Base-by-base conservation (phyloP, 345 rosid species). In the Durio zibethinus region DNA sequence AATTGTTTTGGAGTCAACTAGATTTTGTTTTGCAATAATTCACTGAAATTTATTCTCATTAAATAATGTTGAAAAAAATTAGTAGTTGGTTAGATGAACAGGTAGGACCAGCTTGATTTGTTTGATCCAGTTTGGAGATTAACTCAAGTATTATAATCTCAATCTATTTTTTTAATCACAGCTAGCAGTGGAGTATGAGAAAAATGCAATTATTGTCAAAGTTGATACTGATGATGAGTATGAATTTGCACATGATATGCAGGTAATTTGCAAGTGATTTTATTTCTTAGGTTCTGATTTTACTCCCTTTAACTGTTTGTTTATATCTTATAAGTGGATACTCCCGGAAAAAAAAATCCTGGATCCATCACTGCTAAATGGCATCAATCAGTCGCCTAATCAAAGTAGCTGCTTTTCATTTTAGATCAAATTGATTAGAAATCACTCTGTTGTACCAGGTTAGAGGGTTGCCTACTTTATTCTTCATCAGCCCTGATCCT, bases 141-240 rank as follows among this genome's bases (percentile, higher is more conserved):
- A 10, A 31, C 12, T 77, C 16, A 21, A 18, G 47, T 67, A 47
- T 2, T 25, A 23, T 77, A 33, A n/a, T 66, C 56, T 78, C 29
- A 14, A 63, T 29, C 10, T 21, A 18, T 38, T 10, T 12, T 23
- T 15, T 21, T 15, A 59, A 27, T 48, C 72, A 75, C 90, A 93
- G 99, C 98, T 93, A 74, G 94, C 96, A 0, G 98, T 93, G 77
- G 96, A 90, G 87, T 89, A 90, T 75, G 98, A 92, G 87, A 88
- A 77, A 71, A 93, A 90, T 76, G 94, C 92, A 36, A 80, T 89
- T 76, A 93, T 95, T 57, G 88, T 95, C 77, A 95, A 93, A 85
- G 99, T 95, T 42, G 97, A 95, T 76, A 92, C 97, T 3, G 98
- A 95, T 68, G 89, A 93, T 52, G 98, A 93, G 81, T 89, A 95